Conservation (phyloP, 2,329 filamentous ascomycete genomes). For the Colletotrichum lupini region DNA sequence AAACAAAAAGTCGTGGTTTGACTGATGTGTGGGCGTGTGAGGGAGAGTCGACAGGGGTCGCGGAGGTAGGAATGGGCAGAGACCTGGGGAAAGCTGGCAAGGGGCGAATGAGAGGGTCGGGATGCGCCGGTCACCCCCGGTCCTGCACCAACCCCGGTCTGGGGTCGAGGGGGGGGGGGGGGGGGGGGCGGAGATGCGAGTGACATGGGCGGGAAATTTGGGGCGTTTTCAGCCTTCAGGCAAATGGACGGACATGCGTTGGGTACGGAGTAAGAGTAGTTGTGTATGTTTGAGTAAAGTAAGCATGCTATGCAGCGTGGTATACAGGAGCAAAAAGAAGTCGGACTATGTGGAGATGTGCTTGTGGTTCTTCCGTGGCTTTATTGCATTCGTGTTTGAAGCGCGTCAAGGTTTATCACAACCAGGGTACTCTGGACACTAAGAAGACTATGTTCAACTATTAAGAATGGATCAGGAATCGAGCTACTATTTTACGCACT, state of each 20-base stretch:
- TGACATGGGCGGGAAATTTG: conserved; percentile 34
- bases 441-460: neutral
- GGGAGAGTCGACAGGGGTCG: conserved; percentile 17
- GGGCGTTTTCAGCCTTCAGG: conserved; percentile 28
- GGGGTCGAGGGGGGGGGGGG: conserved; percentile 29
- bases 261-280: neutral
- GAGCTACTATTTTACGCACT: neutral
- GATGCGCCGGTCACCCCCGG: conserved; percentile 28
- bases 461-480: neutral
- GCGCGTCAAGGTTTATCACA: neutral
- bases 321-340: neutral
- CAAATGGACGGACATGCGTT: conserved; percentile 11
- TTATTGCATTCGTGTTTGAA: neutral
- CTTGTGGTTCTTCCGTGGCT: neutral
- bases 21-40: conserved; percentile 26
- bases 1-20: conserved; percentile 4
- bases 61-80: conserved; percentile 23
- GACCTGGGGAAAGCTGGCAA: conserved; percentile 32
- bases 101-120: conserved; percentile 25
- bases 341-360: neutral
- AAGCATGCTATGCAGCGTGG: conserved; percentile 2
- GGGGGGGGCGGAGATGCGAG: conserved; percentile 10
- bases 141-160: conserved; percentile 29
- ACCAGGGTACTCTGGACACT: neutral
- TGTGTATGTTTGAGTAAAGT: neutral